Percentiles rank a stretch among this genome's conserved stretches.
Conservation (phyloP, 2,329 filamentous ascomycete species). For the Exophiala xenobiotica region DNA sequence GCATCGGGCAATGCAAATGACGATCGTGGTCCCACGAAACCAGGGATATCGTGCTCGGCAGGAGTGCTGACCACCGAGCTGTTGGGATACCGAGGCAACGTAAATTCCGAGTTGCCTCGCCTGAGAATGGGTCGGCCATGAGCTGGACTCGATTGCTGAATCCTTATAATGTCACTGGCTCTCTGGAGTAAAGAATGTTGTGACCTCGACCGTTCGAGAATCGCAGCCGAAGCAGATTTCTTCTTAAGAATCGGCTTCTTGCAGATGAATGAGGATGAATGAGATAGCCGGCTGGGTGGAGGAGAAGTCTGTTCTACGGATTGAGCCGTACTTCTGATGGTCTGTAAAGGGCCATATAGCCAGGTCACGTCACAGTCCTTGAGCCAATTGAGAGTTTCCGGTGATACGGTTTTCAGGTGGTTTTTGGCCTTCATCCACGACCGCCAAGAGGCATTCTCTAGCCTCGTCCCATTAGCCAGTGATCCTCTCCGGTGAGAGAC, state of each 20-base stretch:
- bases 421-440: slow-evolving; percentile 95
- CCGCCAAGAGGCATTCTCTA: slow-evolving; percentile 97
- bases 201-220: slow-evolving; percentile 85
- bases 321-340: slow-evolving; percentile 53
- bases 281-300: slow-evolving; percentile 56
- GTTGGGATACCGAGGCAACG: slow-evolving; percentile 55
- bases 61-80: slow-evolving; percentile 56
- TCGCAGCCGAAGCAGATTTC: slow-evolving; percentile 91
- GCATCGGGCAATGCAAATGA: slow-evolving; percentile 65
- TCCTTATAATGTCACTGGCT: slow-evolving; percentile 80
- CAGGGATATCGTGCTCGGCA: slow-evolving; percentile 38
- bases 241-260: slow-evolving; percentile 95
- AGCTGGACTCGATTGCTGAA: slow-evolving; percentile 63
- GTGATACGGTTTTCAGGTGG: slow-evolving; percentile 79
- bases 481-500: slow-evolving; percentile 76
- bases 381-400: slow-evolving; percentile 91
- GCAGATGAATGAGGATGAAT: slow-evolving; percentile 66
- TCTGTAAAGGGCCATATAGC: slow-evolving; percentile 89
- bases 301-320: slow-evolving; percentile 44
- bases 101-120: slow-evolving; percentile 68
- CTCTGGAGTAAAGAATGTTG: slow-evolving; percentile 87
- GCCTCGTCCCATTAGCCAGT: slow-evolving; percentile 74
- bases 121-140: slow-evolving; percentile 57
- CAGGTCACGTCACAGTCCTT: slow-evolving; percentile 98
- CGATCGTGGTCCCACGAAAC: slow-evolving; percentile 41